Evolutionary conservation across 129 eudicot genomes (phyloP).

Genomic region (Flaveria bidentis): DNA sequence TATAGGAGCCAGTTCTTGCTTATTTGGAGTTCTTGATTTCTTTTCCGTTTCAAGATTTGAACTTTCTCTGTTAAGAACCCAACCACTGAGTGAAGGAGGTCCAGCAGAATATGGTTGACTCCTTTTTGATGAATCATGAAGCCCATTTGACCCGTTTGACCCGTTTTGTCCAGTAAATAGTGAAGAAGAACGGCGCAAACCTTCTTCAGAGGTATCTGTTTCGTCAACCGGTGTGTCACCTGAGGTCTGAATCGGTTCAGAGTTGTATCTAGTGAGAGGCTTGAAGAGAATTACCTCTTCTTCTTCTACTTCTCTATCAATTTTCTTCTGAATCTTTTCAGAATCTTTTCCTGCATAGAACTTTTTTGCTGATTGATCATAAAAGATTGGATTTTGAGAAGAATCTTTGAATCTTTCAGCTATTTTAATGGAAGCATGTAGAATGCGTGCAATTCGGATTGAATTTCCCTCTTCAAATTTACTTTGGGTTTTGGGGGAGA

Average conservation of each 20-base stretch:
- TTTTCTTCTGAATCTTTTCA: constrained; percentile 17
- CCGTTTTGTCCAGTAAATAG: constrained; percentile 45
- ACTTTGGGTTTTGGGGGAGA: constrained; percentile 38
- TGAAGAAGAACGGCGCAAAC: constrained; percentile 67
- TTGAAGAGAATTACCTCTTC: constrained; percentile 94
- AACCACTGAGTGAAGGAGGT: constrained; percentile 93
- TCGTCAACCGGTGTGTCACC: constrained; percentile 30
- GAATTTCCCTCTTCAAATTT: constrained; percentile 33
- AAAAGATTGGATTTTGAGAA: constrained; percentile 34
- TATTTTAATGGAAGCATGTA: constrained; percentile 50
- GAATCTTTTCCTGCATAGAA: constrained; percentile 30
- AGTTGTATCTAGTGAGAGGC: constrained; percentile 81
- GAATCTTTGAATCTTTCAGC: constrained; percentile 33
- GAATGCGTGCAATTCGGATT: constrained; percentile 54
- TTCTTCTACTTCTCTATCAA: constrained; percentile 48
- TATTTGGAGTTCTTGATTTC: constrained; percentile 37
- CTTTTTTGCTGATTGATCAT: constrained; percentile 35
- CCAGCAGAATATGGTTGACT: constrained; percentile 49
- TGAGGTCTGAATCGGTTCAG: constrained; percentile 56
- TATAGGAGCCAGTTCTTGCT: constrained; percentile 57
- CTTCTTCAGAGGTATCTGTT: constrained; percentile 34
- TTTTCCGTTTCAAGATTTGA: constrained; percentile 45
- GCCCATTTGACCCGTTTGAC: constrained; percentile 18
- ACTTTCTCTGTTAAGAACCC: constrained; percentile 65
- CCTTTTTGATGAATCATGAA: constrained; percentile 35